Evolutionary conservation across 2,329 filamentous ascomycete species (phyloP), one percentile per base, ranked within the genome.

Genomic region (Fusarium verticillioides): DNA sequence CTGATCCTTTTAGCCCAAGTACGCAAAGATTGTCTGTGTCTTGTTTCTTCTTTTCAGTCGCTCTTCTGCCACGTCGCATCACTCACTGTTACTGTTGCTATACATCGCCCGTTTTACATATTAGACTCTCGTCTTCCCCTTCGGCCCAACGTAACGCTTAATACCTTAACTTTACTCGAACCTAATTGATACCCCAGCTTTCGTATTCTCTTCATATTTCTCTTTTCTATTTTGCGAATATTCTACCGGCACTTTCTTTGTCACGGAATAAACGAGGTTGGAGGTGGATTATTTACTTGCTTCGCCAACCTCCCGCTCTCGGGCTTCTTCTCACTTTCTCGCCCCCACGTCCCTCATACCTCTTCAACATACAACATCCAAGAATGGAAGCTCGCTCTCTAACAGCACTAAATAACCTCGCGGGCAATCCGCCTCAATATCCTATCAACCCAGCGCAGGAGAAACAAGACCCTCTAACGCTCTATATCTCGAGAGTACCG

Each of bases 401-500:
- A 49, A 93, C 93, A 60, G 87, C 90, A 60, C 88, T 99, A 73
- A 96, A 94, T 73, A 85, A 89, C 46, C 89, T 98, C 71, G 96
- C 96, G 71, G 89, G 93, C 58, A 94, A 97, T 78, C 96, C 96
- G 46, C 96, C 96, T 52, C 89, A 91, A 77, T 96, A 97, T 81
- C 94, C 94, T 56, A 89, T 92, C 78, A 94, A 94, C 79, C 93
- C 94, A 9, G 89, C 91, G 7, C 91, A 92, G 75, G 84, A 88
- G 76, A 89, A 86, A 71, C 89, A 92, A 71, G 90, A 94, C 56
- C 91, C 94, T 8, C 82, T 98, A 57, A 91, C 92, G 5, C 88
- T 99, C 44, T 99, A 99, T 83, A 97, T 99, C 74, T 94, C 96
- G 40, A 88, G 96, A 74, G 96, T 99, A 1, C 96, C 96, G 2